phyloP scores from a whole-genome alignment of 1,139 yeast genomes.

The Scheffersomyces insectosa region DNA sequence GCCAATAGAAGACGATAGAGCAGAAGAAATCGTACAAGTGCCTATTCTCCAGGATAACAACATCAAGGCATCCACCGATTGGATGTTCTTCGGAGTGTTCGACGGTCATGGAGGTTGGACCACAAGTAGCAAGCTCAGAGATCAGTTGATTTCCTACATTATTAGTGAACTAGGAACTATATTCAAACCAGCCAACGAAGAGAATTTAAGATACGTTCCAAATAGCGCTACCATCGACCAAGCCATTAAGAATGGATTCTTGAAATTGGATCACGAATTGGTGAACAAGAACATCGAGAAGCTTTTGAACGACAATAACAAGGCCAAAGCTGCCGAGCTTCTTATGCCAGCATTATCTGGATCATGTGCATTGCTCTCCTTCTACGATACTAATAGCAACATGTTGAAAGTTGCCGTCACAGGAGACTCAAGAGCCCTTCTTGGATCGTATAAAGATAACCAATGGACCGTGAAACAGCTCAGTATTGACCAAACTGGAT shows the following conservation, averaged over 20 bases:
- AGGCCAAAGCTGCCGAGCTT: slow-evolving; percentile 65
- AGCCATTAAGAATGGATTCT: slow-evolving; percentile 80
- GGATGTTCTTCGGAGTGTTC: slow-evolving; percentile 94
- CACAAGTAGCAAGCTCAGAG: slow-evolving; percentile 81
- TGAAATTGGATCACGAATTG: slow-evolving; percentile 82
- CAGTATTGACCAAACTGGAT: slow-evolving; percentile 92
- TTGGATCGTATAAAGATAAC: slow-evolving; percentile 72
- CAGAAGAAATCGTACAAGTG: slow-evolving; percentile 83
- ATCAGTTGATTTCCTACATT: slow-evolving; percentile 72
- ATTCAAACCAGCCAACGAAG: slow-evolving; percentile 56
- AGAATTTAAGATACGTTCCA: slow-evolving; percentile 54
- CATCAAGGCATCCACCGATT: slow-evolving; percentile 64
- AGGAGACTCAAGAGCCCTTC: slow-evolving; percentile 92
- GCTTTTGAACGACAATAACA: slow-evolving; percentile 63
- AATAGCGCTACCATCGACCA: slow-evolving; percentile 69
- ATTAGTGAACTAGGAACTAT: slow-evolving; percentile 74
- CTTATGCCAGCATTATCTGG: slow-evolving; percentile 95
- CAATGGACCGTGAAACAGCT: slow-evolving; percentile 87
- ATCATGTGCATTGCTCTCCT: slow-evolving; percentile 85
- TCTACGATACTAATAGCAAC: slow-evolving; percentile 76
- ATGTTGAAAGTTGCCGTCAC: slow-evolving; percentile 87
- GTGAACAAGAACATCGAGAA: slow-evolving; percentile 73
- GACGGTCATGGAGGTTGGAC: slow-evolving; percentile 99
- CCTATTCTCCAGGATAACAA: slow-evolving; percentile 62
- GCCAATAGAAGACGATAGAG: slow-evolving; percentile 93